A percentile compares a stretch with the other conserved stretches of the same genome.
phyloP scores from a whole-genome alignment of 257 asterid genomes.

The Penstemon barbatus region DNA sequence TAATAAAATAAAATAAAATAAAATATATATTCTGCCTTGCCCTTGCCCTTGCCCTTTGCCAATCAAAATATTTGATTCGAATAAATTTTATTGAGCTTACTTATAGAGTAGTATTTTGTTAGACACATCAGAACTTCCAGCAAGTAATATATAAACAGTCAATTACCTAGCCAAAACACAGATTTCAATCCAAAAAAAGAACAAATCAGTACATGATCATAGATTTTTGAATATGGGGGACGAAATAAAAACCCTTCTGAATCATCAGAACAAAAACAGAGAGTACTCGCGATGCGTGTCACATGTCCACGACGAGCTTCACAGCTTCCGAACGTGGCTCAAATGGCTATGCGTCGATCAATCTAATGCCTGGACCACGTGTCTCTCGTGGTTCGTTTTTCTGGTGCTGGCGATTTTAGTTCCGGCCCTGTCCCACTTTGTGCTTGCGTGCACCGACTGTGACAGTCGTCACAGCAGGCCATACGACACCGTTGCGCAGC shows the following conservation, averaged over 20 bases:
- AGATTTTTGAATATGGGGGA: constrained; percentile 42
- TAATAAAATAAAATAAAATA: too few species aligned
- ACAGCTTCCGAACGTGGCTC: constrained; percentile 74
- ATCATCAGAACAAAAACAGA: constrained; percentile 20
- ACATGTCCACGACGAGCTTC: constrained; percentile 73
- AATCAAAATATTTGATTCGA: too few species aligned
- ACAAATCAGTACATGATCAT: too few species aligned
- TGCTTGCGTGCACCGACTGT: constrained; percentile 64
- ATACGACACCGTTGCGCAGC: constrained; percentile 73
- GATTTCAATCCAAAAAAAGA: too few species aligned
- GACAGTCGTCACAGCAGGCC: constrained; percentile 76
- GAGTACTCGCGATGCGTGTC: constrained; percentile 50
- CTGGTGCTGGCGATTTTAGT: constrained; percentile 49
- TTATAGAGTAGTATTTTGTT: too few species aligned
- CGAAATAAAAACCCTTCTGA: constrained; percentile 7
- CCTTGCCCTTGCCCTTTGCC: too few species aligned
- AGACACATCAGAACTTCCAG: too few species aligned
- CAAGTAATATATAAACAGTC: too few species aligned
- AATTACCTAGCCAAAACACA: too few species aligned
- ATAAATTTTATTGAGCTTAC: too few species aligned
- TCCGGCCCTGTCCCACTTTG: constrained; percentile 80
- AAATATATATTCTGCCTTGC: too few species aligned
- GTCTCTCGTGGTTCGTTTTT: constrained; percentile 77
- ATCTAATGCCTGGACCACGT: constrained; percentile 55
- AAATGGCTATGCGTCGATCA: constrained; percentile 94